These are phyloP conservation scores for Crassisporium funariophilum DNA, from an alignment of 768 basidiomycete genomes.

Conservation along the genomic window DNA sequence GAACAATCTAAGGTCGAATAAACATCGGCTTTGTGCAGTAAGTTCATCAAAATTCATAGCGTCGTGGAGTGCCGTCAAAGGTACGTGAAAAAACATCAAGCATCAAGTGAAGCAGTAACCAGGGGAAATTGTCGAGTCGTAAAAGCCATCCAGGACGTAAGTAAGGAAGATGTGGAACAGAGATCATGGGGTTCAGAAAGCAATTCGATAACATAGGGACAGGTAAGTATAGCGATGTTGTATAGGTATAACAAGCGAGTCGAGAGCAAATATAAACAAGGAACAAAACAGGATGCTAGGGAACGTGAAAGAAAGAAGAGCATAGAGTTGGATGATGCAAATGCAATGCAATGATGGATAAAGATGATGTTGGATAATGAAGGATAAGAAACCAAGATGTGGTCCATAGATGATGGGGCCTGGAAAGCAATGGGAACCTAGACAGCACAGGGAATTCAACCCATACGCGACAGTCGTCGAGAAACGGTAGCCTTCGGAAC, in stretches of 20 bases:
- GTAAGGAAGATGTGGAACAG: conserved; percentile 1
- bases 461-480: conserved; percentile 49
- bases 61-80: too few species aligned
- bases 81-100: too few species aligned
- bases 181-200: conserved; percentile 5
- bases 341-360: conserved; percentile 2
- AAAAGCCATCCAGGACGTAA: conserved; percentile 9
- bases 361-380: not conserved
- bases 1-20: too few species aligned
- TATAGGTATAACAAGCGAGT: conserved; percentile 7
- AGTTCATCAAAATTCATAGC: too few species aligned
- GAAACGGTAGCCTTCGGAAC: conserved; percentile 63
- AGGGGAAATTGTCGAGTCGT: not conserved
- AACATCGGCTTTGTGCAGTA: too few species aligned
- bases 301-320: conserved; percentile 8
- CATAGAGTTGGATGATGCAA: conserved; percentile 4
- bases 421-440: conserved; percentile 1
- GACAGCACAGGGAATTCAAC: conserved; percentile 18
- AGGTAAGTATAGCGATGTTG: not conserved
- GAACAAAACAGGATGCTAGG: conserved; percentile 11
- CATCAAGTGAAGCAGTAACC: too few species aligned
- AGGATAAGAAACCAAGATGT: not conserved
- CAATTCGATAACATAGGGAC: conserved; percentile 17
- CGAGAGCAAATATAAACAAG: conserved; percentile 14
- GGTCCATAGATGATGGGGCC: not conserved